Evolutionary conservation across 2,329 filamentous ascomycete genomes (phyloP).

Genomic region (Talaromyces sp.): DNA sequence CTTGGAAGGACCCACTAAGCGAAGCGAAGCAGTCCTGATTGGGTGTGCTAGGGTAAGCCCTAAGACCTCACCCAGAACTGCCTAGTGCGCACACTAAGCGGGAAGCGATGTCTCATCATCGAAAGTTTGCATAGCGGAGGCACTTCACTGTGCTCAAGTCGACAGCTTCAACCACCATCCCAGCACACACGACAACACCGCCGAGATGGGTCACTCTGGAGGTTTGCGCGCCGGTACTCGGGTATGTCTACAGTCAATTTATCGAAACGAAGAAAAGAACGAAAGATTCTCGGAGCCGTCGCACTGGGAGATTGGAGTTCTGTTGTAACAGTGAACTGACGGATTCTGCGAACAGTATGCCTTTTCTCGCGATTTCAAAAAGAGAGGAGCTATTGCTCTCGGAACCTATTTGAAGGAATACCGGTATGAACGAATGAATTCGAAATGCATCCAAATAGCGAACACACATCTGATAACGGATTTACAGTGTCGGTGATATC

Average conservation of each 20-base stretch:
- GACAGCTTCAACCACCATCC: constrained; percentile 33
- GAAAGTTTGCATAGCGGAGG: constrained; percentile 26
- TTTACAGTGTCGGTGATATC: constrained; percentile 83
- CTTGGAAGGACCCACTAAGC: constrained; percentile 24
- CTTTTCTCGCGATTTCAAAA: constrained; percentile 91
- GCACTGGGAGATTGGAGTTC: background rate
- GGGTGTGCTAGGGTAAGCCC: constrained; percentile 26
- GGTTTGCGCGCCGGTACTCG: constrained; percentile 84
- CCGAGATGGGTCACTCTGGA: constrained; percentile 80
- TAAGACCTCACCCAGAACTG: constrained; percentile 17
- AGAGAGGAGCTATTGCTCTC: constrained; percentile 90
- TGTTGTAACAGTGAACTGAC: constrained; percentile 30
- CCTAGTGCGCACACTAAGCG: constrained; percentile 27
- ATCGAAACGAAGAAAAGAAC: no score
- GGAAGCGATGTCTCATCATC: constrained; percentile 22
- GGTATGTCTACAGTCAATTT: constrained; percentile 49
- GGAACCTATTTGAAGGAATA: constrained; percentile 93
- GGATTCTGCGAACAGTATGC: constrained; percentile 61
- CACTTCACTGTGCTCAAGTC: constrained; percentile 31
- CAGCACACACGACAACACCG: constrained; percentile 47
- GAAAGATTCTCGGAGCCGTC: background rate
- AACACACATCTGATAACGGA: constrained; percentile 42
- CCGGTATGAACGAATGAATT: constrained; percentile 57
- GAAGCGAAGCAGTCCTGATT: constrained; percentile 18
- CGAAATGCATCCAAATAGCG: background rate